phyloP scores from a whole-genome alignment of 768 basidiomycete genomes.

The Heimioporus sp. region DNA sequence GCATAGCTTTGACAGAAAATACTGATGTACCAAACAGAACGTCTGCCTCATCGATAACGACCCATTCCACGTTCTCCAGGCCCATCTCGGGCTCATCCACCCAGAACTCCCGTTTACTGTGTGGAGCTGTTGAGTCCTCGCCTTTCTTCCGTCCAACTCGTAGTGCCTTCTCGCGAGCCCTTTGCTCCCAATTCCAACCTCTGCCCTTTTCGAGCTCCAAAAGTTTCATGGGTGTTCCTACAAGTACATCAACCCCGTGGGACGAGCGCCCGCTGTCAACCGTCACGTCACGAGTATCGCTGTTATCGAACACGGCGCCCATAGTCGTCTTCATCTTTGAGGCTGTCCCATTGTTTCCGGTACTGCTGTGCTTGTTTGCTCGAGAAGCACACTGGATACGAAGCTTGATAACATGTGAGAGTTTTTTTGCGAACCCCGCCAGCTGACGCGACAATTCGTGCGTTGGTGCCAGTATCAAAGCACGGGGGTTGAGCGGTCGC shows the following conservation, averaged over 20 bases:
- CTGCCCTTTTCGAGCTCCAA: slow-evolving; percentile 57
- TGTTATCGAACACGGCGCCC: slow-evolving; percentile 17
- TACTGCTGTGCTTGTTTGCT: slow-evolving; percentile 41
- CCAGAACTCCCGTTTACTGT: slow-evolving; percentile 33
- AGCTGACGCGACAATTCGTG: slow-evolving; percentile 88
- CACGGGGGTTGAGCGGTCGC: slow-evolving; percentile 59
- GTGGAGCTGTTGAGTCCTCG: slow-evolving; percentile 22
- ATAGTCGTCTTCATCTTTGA: slow-evolving; percentile 43
- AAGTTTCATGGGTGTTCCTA: slow-evolving; percentile 64
- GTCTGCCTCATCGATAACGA: slow-evolving; percentile 89
- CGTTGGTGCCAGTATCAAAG: slow-evolving; percentile 81
- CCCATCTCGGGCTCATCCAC: slow-evolving; percentile 56
- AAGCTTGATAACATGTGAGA: slow-evolving; percentile 74
- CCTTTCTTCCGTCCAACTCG: slow-evolving; percentile 25
- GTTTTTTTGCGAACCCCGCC: slow-evolving; percentile 66
- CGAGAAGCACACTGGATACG: slow-evolving; percentile 71
- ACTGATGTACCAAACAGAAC: slow-evolving; percentile 68
- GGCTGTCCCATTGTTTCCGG: slow-evolving; percentile 37
- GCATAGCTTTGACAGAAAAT: neutral
- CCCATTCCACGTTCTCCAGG: slow-evolving; percentile 78
- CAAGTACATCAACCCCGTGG: slow-evolving; percentile 49
- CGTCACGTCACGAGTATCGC: slow-evolving; percentile 27
- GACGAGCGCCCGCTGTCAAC: slow-evolving; percentile 19
- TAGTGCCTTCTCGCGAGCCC: slow-evolving; percentile 23
- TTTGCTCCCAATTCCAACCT: slow-evolving; percentile 49